A percentile compares a stretch with the other conserved stretches of the same genome.
phyloP scores from a whole-genome alignment of 306 rosid species.

The Sindora glabra region DNA sequence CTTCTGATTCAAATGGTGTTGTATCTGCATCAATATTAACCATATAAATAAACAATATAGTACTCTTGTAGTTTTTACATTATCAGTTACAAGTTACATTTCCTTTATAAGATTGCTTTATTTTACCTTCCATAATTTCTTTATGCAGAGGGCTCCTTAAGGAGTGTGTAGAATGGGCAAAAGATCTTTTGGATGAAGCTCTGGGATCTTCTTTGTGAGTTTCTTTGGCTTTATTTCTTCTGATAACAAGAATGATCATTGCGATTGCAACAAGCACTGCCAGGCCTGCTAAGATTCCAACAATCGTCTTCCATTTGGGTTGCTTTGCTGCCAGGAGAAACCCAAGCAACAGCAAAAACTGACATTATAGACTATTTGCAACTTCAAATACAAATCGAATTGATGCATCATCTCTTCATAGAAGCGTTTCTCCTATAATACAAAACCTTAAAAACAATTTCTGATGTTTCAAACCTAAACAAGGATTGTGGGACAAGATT shows the following conservation, averaged over 20 bases:
- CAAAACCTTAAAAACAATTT: neutral
- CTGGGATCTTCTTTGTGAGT: constrained; percentile 20
- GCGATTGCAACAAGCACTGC: constrained; percentile 34
- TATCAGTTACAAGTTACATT: neutral
- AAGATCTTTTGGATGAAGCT: constrained; percentile 23
- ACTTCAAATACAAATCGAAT: no score
- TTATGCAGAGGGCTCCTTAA: constrained; percentile 20
- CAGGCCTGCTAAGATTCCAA: constrained; percentile 32
- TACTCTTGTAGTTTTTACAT: no score
- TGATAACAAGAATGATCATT: constrained; percentile 27
- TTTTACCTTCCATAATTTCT: constrained; percentile 45
- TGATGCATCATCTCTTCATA: neutral
- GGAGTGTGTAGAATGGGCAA: constrained; percentile 26
- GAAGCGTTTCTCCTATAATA: neutral
- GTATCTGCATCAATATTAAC: constrained; percentile 31
- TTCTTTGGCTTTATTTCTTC: constrained; percentile 18
- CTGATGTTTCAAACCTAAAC: neutral
- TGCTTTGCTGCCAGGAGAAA: constrained; percentile 27
- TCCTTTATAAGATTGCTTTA: constrained; percentile 1
- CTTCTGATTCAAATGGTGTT: constrained; percentile 56
- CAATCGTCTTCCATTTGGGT: constrained; percentile 20
- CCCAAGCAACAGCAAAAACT: constrained; percentile 8
- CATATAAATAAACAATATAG: constrained; percentile 5
- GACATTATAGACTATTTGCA: neutral
- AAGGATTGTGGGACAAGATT: no score